Evolutionary conservation across 371 early-diverging fungal genomes (phyloP).

Genomic region (Rhizopus arrhizus): DNA sequence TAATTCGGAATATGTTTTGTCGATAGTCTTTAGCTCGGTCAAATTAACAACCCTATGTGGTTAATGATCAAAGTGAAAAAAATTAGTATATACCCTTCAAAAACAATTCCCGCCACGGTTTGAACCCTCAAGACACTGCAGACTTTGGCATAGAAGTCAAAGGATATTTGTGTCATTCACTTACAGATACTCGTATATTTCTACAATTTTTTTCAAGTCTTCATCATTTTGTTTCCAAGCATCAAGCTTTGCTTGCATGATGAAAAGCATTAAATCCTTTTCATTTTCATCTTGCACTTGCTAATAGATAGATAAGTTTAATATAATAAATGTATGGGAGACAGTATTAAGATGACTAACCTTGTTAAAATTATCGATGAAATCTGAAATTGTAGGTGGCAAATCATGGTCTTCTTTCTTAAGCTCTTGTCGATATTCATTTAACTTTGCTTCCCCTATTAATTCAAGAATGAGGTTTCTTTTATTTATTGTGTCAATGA

Average conservation of each 20-base stretch:
- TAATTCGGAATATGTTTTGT: constrained; percentile 6
- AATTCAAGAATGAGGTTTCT: constrained; percentile 2
- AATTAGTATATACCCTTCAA: constrained; percentile 7
- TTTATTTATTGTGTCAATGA: constrained; percentile 2
- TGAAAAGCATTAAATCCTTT: background rate
- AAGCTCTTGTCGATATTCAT: background rate
- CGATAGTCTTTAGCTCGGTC: background rate
- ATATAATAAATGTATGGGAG: constrained; percentile 3
- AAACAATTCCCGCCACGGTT: constrained; percentile 3
- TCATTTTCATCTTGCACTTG: background rate
- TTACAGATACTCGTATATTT: background rate
- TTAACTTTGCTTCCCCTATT: background rate
- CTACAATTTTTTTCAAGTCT: constrained; percentile 3
- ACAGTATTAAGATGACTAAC: constrained; percentile 1
- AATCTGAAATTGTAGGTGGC: background rate
- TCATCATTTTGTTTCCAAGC: constrained; percentile 1
- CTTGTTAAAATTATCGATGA: constrained; percentile 1
- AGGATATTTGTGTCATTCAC: constrained; percentile 3
- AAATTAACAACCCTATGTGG: background rate
- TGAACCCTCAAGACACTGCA: constrained; percentile 2
- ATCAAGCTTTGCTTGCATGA: background rate
- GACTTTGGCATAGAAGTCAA: constrained; percentile 5
- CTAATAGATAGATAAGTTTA: constrained; percentile 6
- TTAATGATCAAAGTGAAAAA: constrained; percentile 7
- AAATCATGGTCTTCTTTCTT: background rate